Conservation (phyloP, 106 monocot species). For the Dioscorea alata region DNA sequence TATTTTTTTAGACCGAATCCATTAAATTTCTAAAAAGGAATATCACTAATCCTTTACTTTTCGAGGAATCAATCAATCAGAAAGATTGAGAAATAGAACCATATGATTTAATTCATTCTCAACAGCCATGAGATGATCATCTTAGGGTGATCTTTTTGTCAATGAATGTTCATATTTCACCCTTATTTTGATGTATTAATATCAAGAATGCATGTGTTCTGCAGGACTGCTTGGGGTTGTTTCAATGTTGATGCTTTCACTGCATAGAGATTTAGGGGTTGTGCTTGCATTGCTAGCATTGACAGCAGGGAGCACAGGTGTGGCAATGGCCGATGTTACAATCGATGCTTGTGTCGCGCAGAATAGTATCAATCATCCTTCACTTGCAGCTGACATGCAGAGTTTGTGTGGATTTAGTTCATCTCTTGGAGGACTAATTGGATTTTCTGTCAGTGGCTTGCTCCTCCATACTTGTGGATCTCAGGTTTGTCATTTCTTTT, state of each 20-base stretch:
- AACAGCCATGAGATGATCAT: no score
- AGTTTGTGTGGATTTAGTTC: conserved; percentile 69
- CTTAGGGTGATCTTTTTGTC: no score
- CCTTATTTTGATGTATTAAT: no score
- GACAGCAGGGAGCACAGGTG: conserved; percentile 43
- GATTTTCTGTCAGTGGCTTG: conserved; percentile 71
- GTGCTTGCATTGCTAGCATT: conserved; percentile 51
- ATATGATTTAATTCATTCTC: no score
- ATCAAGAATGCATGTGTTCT: neutral
- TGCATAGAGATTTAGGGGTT: conserved; percentile 41
- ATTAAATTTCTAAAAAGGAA: no score
- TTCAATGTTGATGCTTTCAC: conserved; percentile 56
- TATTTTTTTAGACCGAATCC: no score
- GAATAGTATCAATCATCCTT: conserved; percentile 62
- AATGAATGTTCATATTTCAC: no score
- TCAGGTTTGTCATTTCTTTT: conserved; percentile 28
- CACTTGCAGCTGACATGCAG: conserved; percentile 86
- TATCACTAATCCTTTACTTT: no score
- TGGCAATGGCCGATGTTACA: conserved; percentile 85
- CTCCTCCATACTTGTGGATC: conserved; percentile 78
- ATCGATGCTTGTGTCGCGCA: conserved; percentile 86
- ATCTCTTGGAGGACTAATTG: conserved; percentile 68
- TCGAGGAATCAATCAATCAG: no score
- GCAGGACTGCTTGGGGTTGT: conserved; percentile 47
- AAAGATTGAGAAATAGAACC: no score